These are phyloP conservation scores for Dissoconium aciculare DNA, from an alignment of 2,329 filamentous ascomycete species.

Conservation along the genomic window DNA sequence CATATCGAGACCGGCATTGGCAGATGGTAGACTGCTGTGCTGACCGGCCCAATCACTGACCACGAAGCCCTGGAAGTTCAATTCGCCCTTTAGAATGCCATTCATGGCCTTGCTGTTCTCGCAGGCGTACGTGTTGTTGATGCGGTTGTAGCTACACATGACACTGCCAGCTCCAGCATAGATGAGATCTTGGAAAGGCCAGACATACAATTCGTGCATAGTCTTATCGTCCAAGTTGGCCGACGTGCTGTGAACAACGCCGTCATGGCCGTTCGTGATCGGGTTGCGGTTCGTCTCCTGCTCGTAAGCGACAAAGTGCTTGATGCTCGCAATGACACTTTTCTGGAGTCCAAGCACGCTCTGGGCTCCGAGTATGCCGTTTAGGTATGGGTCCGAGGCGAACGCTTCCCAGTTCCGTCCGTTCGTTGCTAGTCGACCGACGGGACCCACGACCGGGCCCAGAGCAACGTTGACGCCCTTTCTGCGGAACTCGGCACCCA, in stretches of 20 bases:
- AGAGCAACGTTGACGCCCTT: slow-evolving; percentile 49
- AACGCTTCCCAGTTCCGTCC: slow-evolving; percentile 61
- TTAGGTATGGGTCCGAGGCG: slow-evolving; percentile 51
- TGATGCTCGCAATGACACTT: slow-evolving; percentile 42
- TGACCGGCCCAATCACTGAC: slow-evolving; percentile 58
- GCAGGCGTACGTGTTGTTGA: slow-evolving; percentile 41
- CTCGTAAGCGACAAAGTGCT: slow-evolving; percentile 46
- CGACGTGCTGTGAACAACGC: slow-evolving; percentile 20
- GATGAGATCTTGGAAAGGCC: slow-evolving; percentile 38
- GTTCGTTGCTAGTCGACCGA: slow-evolving; percentile 56
- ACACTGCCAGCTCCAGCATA: slow-evolving; percentile 32
- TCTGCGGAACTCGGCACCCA: slow-evolving; percentile 41
- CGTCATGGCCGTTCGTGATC: slow-evolving; percentile 11
- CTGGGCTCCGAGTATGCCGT: slow-evolving; percentile 36
- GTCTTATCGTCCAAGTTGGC: slow-evolving; percentile 47
- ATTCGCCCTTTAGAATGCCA: slow-evolving; percentile 55
- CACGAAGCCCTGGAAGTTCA: slow-evolving; percentile 57
- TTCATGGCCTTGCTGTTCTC: slow-evolving; percentile 57
- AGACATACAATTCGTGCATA: slow-evolving; percentile 54
- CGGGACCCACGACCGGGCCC: slow-evolving; percentile 51
- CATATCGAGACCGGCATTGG: slow-evolving; percentile 52
- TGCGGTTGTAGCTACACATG: slow-evolving; percentile 25
- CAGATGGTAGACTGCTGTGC: slow-evolving; percentile 43
- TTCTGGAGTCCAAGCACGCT: slow-evolving; percentile 44
- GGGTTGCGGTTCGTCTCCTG: slow-evolving; percentile 37